Conservation (phyloP, 2,329 filamentous ascomycete genomes). For the Penicillium sp. region DNA sequence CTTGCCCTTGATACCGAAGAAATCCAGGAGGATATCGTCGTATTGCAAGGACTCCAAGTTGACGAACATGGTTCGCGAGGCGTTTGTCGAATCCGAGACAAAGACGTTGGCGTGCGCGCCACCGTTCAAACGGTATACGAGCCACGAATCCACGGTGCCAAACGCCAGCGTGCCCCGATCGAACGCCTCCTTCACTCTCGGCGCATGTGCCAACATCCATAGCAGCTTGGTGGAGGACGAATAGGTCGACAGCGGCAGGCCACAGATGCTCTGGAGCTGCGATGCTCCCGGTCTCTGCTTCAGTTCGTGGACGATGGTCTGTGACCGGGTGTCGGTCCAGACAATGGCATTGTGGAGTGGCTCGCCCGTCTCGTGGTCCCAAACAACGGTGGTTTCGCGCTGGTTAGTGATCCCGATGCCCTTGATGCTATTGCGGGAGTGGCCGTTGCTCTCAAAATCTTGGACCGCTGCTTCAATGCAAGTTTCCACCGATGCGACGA, state of each 20-base stretch:
- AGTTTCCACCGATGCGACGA: slow-evolving; percentile 68
- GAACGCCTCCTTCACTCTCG: slow-evolving; percentile 68
- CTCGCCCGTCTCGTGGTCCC: slow-evolving; percentile 76
- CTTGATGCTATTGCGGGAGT: slow-evolving; percentile 63
- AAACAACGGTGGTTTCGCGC: slow-evolving; percentile 81
- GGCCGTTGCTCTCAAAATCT: slow-evolving; percentile 65
- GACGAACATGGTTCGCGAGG: slow-evolving; percentile 91
- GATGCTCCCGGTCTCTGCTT: slow-evolving; percentile 65
- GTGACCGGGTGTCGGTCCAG: slow-evolving; percentile 83
- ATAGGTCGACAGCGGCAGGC: slow-evolving; percentile 81
- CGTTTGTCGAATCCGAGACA: slow-evolving; percentile 84
- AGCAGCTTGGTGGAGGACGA: slow-evolving; percentile 79
- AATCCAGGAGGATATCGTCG: slow-evolving; percentile 70
- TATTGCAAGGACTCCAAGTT: slow-evolving; percentile 76
- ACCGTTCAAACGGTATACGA: slow-evolving; percentile 76
- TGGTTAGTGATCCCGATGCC: slow-evolving; percentile 86
- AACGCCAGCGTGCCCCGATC: slow-evolving; percentile 72
- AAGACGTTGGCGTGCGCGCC: slow-evolving; percentile 65
- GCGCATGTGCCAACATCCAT: slow-evolving; percentile 75
- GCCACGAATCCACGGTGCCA: slow-evolving; percentile 84
- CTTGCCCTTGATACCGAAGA: slow-evolving; percentile 74
- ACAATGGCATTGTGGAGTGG: slow-evolving; percentile 80
- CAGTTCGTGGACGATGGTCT: slow-evolving; percentile 69
- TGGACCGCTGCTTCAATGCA: slow-evolving; percentile 74
- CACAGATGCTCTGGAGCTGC: slow-evolving; percentile 66